Evolutionary conservation across 768 basidiomycete genomes (phyloP).

Genomic region (Collybia sp.): DNA sequence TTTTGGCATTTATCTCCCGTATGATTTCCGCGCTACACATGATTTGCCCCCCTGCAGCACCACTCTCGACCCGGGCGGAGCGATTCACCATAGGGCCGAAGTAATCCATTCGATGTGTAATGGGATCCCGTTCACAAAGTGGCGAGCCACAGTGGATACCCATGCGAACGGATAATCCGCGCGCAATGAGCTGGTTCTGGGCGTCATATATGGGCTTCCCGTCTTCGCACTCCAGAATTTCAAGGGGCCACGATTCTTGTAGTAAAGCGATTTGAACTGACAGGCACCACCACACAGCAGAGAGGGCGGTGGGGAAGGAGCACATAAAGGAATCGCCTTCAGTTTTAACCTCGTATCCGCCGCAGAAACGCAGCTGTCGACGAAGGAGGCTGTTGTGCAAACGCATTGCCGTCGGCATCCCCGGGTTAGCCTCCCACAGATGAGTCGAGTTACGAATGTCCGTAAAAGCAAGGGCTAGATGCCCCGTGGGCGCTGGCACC

Average conservation of each 20-base stretch:
- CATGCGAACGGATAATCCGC: slow-evolving; percentile 94
- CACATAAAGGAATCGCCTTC: slow-evolving; percentile 99
- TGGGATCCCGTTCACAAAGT: slow-evolving; percentile 85
- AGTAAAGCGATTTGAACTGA: slow-evolving; percentile 82
- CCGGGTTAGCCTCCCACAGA: slow-evolving; percentile 92
- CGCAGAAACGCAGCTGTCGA: slow-evolving; percentile 80
- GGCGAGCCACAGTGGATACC: slow-evolving; percentile 93
- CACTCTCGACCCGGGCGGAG: slow-evolving; percentile 76
- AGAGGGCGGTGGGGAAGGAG: slow-evolving; percentile 85
- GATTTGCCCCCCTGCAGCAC: slow-evolving; percentile 90
- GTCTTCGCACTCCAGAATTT: slow-evolving; percentile 90
- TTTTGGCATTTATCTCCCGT: slow-evolving; percentile 67
- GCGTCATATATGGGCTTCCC: slow-evolving; percentile 74
- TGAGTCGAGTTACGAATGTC: slow-evolving; percentile 97
- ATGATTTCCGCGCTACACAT: slow-evolving; percentile 87
- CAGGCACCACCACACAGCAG: slow-evolving; percentile 88
- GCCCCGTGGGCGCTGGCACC: slow-evolving; percentile 80
- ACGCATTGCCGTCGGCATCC: slow-evolving; percentile 92
- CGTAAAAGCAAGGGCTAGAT: slow-evolving; percentile 92
- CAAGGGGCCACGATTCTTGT: slow-evolving; percentile 83
- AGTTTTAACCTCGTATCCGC: slow-evolving; percentile 98
- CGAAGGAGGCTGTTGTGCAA: slow-evolving; percentile 86
- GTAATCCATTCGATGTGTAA: slow-evolving; percentile 96
- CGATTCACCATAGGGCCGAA: slow-evolving; percentile 97
- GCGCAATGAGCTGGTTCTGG: slow-evolving; percentile 63